Evolutionary conservation across 2,329 filamentous ascomycete species (phyloP), one percentile per base, ranked within the genome.

Genomic region (Microdochium bolleyi): DNA sequence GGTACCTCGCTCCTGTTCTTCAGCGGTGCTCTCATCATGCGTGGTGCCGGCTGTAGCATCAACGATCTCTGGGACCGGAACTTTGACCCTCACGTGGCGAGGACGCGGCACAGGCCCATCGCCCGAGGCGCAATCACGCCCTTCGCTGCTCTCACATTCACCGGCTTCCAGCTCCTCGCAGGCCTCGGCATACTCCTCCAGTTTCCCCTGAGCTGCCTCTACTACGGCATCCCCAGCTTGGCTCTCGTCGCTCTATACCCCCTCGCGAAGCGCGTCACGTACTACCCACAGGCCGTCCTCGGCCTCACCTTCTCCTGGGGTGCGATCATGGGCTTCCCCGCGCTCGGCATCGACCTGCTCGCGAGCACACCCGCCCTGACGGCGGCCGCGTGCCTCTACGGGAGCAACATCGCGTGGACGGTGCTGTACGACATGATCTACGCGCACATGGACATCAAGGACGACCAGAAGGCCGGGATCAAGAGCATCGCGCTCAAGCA

Each of bases 381-480:
- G 3, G 83, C 87, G 1, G 87, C 88, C 1, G 81, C 76, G 2
- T 81, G 80, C 53, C 72, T 95, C 49, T 95, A 95, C 65, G 72
- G 79, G 11, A 90, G 87, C 46, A 94, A 91, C 60, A 76, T 94
- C 24, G 84, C 88, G 2, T 95, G 91, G 91, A 95, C 89, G 0
- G 79, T 95, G 24, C 71, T 95, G 38, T 95, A 95, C 67, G 90
- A 95, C 67, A 95, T 94, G 83, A 90, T 95, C 30, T 95, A 95
- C 67, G 90, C 90, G 14, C 90, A 95, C 66, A 92, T 94, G 84
- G 90, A 95, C 62, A 87, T 92, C 67, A 85, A 85, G 62, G 89
- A 95, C 61, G 90, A 95, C 64, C 83, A 77, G 56, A 91, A 90
- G 67, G 89, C 86, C 0, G 91, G 90, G 9, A 94, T 95, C 71